Evolutionary conservation across 306 rosid genomes (phyloP).

Genomic region (Quercus engelmannii): DNA sequence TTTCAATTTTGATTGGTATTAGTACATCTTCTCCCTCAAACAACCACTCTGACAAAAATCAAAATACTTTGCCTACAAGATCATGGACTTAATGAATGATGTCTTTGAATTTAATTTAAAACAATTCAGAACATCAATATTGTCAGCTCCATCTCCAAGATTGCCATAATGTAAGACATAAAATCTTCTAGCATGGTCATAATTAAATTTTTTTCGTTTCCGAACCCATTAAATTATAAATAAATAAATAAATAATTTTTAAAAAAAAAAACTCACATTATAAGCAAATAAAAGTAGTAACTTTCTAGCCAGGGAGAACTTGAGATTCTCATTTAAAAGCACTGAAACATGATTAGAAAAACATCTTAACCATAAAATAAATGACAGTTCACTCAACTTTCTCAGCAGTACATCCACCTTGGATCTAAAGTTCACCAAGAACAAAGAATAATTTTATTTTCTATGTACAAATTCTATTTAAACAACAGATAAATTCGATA

Average conservation of each 20-base stretch:
- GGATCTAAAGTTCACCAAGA: no score
- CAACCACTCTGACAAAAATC: not conserved
- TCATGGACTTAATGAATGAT: not conserved
- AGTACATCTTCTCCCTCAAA: not conserved
- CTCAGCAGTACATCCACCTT: no score
- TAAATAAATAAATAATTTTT: no score
- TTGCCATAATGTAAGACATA: not conserved
- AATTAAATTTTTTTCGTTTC: not conserved
- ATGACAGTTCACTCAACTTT: no score
- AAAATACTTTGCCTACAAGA: not conserved
- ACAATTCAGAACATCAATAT: not conserved
- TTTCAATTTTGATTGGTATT: not conserved
- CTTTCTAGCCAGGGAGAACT: not conserved
- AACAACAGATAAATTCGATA: no score
- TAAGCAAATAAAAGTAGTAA: not conserved
- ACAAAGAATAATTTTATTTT: no score
- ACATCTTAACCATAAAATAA: no score
- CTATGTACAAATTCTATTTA: no score
- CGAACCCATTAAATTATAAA: not conserved
- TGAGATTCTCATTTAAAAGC: no score
- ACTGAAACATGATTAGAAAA: no score
- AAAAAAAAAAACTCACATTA: no score
- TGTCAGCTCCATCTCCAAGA: not conserved
- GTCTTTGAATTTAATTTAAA: not conserved
- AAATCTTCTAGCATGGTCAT: not conserved